Percentiles rank a stretch among this genome's conserved stretches.
Evolutionary conservation across 108 stramenopile genomes (phyloP).

Genomic region (Hondaea fermentalgiana): DNA sequence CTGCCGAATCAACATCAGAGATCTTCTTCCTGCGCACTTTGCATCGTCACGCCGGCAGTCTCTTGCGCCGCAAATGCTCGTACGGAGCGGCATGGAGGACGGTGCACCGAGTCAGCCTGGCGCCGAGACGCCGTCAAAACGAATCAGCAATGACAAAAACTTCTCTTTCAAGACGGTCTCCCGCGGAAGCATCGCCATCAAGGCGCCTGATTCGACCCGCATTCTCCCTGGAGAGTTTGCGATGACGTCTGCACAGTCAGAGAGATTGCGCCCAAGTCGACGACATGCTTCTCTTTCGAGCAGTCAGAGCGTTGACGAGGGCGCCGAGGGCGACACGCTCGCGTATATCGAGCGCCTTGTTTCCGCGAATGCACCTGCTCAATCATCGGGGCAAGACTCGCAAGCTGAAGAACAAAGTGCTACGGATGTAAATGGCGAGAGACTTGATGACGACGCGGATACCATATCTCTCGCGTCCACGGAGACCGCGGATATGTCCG

Average conservation of each 20-base stretch:
- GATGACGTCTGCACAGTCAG: background rate
- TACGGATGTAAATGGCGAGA: background rate
- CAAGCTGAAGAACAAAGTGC: too few relatives aligned
- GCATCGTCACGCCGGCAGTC: background rate
- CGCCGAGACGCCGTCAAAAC: too few relatives aligned
- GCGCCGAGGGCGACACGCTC: background rate
- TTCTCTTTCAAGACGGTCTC: too few relatives aligned
- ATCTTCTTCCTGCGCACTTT: background rate
- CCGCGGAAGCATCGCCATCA: background rate
- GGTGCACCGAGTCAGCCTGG: too few relatives aligned
- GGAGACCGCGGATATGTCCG: background rate
- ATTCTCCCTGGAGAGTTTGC: background rate
- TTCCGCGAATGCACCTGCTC: background rate
- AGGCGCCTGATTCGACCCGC: background rate
- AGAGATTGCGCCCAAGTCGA: background rate
- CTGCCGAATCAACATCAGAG: background rate
- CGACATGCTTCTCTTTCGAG: background rate
- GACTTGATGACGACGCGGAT: background rate
- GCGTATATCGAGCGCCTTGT: background rate
- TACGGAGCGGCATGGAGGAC: too few relatives aligned
- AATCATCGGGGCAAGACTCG: too few relatives aligned
- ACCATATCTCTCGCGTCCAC: background rate
- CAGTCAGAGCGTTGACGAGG: background rate
- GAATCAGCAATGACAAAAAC: too few relatives aligned
- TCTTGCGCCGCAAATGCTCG: too few relatives aligned